These are phyloP conservation scores for Thalassiosira ordinaria DNA, from an alignment of 352 stramenopile genomes.

Conservation along the genomic window DNA sequence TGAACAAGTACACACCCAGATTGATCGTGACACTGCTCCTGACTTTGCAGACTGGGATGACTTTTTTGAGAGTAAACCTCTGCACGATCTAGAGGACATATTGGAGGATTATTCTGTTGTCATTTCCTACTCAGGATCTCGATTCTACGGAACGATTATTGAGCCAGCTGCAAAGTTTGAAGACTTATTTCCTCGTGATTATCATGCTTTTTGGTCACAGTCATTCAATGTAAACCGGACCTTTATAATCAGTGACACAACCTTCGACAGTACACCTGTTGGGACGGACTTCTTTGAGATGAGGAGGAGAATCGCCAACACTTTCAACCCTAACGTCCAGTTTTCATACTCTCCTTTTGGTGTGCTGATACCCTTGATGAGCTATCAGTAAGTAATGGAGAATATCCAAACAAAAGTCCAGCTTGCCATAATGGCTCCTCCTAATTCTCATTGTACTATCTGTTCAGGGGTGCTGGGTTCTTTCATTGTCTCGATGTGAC, in stretches of 20 bases:
- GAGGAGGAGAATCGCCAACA: conserved; percentile 24
- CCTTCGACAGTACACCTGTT: conserved; percentile 11
- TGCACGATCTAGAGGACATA: conserved; percentile 12
- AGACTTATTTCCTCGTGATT: conserved; percentile 19
- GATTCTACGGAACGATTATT: conserved; percentile 36
- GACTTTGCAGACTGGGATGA: conserved; percentile 37
- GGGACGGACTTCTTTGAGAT: conserved; percentile 47
- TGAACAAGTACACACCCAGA: neutral
- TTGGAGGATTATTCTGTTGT: conserved; percentile 38
- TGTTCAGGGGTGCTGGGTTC: conserved; percentile 21
- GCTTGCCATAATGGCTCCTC: too few relatives aligned
- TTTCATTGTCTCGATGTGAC: conserved; percentile 34
- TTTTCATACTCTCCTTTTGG: conserved; percentile 33
- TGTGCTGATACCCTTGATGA: conserved; percentile 30
- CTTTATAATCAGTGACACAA: conserved; percentile 33
- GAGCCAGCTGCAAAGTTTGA: conserved; percentile 8
- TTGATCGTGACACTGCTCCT: neutral
- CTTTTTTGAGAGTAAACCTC: conserved; percentile 28
- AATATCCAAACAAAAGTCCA: too few relatives aligned
- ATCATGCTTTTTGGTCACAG: conserved; percentile 31
- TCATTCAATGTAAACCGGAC: conserved; percentile 27
- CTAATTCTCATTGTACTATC: too few relatives aligned
- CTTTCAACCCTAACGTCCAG: neutral
- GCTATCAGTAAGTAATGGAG: conserved; percentile 19
- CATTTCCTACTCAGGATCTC: conserved; percentile 22